Evolutionary conservation across 345 rosid species (phyloP).

Genomic region (Punica granatum): DNA sequence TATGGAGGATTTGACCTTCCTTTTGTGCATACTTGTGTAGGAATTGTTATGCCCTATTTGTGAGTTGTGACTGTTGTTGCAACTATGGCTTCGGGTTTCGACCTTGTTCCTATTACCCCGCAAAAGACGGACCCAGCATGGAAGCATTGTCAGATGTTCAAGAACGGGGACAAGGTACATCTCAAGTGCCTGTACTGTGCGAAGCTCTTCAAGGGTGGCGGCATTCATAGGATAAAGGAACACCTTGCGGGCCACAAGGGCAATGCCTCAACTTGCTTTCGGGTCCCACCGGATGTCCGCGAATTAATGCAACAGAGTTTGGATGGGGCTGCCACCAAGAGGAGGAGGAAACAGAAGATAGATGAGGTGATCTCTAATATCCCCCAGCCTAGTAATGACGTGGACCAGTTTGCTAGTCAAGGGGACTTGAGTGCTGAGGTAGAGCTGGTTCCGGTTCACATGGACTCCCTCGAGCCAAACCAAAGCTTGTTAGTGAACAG

Average conservation of each 20-base stretch:
- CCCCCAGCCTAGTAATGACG: constrained; percentile 23
- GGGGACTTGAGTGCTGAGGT: constrained; percentile 28
- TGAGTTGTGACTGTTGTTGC: background rate
- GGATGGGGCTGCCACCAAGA: constrained; percentile 59
- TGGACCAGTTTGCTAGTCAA: constrained; percentile 20
- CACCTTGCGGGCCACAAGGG: constrained; percentile 92
- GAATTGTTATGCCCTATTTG: background rate
- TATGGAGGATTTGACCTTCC: background rate
- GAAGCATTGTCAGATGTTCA: constrained; percentile 83
- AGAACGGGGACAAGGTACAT: constrained; percentile 66
- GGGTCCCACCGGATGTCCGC: constrained; percentile 60
- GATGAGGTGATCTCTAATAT: constrained; percentile 39
- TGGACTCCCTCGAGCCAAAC: constrained; percentile 16
- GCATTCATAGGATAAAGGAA: constrained; percentile 90
- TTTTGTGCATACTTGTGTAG: background rate
- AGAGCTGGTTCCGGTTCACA: constrained; percentile 13
- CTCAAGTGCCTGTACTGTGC: constrained; percentile 71
- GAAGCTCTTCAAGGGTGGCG: constrained; percentile 88
- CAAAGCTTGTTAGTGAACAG: constrained; percentile 18
- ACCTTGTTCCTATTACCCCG: constrained; percentile 56
- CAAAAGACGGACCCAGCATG: constrained; percentile 92
- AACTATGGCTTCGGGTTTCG: constrained; percentile 41
- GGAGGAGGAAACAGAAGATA: constrained; percentile 63
- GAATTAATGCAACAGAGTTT: constrained; percentile 52
- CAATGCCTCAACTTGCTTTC: constrained; percentile 69